Percentiles rank a stretch among this genome's conserved stretches.
Evolutionary conservation across 805 yeast genomes (phyloP).

Genomic region (Isabelozyma pseudorhagii): DNA sequence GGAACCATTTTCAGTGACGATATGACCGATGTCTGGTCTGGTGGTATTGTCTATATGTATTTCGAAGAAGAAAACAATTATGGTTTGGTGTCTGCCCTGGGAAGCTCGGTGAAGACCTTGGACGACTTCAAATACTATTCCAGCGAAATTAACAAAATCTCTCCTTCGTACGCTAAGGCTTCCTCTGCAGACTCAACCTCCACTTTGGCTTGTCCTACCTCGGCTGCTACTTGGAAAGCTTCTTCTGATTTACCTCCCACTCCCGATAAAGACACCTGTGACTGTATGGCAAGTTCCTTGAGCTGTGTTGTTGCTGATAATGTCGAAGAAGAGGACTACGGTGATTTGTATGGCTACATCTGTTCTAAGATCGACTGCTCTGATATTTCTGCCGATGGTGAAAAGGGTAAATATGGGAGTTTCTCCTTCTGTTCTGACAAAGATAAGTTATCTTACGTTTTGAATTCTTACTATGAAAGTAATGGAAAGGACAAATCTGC

Average conservation of each 20-base stretch:
- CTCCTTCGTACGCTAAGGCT: constrained; percentile 36
- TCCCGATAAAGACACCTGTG: constrained; percentile 62
- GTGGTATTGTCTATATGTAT: constrained; percentile 36
- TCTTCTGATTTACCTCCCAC: constrained; percentile 73
- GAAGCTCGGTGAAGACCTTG: constrained; percentile 53
- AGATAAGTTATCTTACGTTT: constrained; percentile 61
- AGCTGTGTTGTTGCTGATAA: constrained; percentile 58
- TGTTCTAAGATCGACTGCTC: constrained; percentile 60
- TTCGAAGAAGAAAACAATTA: constrained; percentile 33
- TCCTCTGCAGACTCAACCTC: constrained; percentile 31
- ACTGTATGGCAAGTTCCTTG: constrained; percentile 56
- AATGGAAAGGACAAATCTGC: constrained; percentile 45
- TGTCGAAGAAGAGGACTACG: constrained; percentile 56
- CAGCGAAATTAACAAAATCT: constrained; percentile 31
- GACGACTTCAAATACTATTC: constrained; percentile 50
- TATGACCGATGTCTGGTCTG: constrained; percentile 38
- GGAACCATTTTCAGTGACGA: constrained; percentile 29
- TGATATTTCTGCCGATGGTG: constrained; percentile 62
- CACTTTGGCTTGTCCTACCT: constrained; percentile 67
- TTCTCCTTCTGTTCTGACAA: constrained; percentile 68
- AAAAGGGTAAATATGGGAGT: constrained; percentile 65
- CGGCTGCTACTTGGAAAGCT: constrained; percentile 66
- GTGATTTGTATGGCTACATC: constrained; percentile 52
- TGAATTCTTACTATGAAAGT: constrained; percentile 59
- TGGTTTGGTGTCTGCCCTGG: constrained; percentile 41